phyloP scores from a whole-genome alignment of 2,329 filamentous ascomycete species.

The Tolypocladium ovalisporum region DNA sequence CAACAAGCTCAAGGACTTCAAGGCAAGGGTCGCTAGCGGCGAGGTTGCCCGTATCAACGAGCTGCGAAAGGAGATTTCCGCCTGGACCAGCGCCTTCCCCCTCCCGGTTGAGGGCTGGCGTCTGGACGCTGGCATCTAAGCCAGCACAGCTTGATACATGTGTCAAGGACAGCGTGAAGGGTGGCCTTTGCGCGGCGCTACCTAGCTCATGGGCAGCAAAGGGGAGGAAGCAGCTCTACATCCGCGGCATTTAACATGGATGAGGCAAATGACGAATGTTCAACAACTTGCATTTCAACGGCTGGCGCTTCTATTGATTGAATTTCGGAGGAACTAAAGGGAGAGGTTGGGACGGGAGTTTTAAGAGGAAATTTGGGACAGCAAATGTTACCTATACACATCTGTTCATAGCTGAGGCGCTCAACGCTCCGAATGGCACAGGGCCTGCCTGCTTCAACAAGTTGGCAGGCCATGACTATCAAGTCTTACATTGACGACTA shows the following conservation, averaged over 20 bases:
- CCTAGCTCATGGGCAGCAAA: neutral
- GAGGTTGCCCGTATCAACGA: constrained; percentile 71
- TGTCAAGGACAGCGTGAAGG: neutral
- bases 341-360: constrained; percentile 8
- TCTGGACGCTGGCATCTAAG: constrained; percentile 47
- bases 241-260: constrained; percentile 12
- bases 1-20: constrained; percentile 99
- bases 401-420: constrained; percentile 3
- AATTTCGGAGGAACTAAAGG: neutral
- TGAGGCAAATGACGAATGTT: constrained; percentile 12
- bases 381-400: neutral
- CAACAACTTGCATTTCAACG: constrained; percentile 13
- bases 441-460: constrained; percentile 7
- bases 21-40: constrained; percentile 74
- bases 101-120: constrained; percentile 74
- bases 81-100: constrained; percentile 84
- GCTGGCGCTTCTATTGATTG: constrained; percentile 7
- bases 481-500: neutral
- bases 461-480: neutral
- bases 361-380: constrained; percentile 3
- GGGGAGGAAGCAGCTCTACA: constrained; percentile 2
- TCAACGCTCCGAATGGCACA: constrained; percentile 8
- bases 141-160: neutral
- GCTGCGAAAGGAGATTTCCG: constrained; percentile 79
- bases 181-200: neutral